Evolutionary conservation across 441 rosid species (phyloP).

Genomic region (Gossypium davidsonii): DNA sequence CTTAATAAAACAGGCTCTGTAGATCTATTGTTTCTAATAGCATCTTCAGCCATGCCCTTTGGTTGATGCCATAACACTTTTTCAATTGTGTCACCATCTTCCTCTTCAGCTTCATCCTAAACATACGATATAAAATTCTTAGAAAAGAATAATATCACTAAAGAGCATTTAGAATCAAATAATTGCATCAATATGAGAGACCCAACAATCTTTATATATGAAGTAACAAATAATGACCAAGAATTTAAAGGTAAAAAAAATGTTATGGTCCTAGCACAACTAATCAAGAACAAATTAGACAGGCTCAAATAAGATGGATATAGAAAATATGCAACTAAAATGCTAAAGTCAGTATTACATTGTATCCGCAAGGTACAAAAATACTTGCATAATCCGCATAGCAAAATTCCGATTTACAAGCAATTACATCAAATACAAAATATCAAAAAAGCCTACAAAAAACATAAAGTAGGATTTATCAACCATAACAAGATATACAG

Average conservation of each 20-base stretch:
- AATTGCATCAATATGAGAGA: not conserved
- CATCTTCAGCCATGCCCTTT: conserved; percentile 77
- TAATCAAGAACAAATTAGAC: not conserved
- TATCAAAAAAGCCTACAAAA: not conserved
- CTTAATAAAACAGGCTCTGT: conserved; percentile 66
- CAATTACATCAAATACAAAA: not conserved
- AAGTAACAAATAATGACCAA: not conserved
- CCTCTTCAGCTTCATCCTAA: conserved; percentile 94
- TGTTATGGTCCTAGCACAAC: not conserved
- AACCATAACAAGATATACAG: not conserved
- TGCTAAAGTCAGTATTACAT: not conserved
- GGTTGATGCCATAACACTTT: conserved; percentile 98
- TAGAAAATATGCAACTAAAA: not conserved
- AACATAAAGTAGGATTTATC: not conserved
- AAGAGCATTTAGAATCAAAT: not conserved
- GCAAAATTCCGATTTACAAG: not conserved
- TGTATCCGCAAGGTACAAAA: not conserved
- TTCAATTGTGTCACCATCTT: conserved; percentile 90
- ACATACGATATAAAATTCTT: not conserved
- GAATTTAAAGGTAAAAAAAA: not conserved
- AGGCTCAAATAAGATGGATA: not conserved
- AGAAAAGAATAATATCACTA: not conserved
- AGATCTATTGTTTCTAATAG: conserved; percentile 47
- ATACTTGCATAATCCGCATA: conserved; percentile 5
- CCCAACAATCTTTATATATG: not conserved